A percentile compares a stretch with the other conserved stretches of the same genome.
phyloP scores from a whole-genome alignment of 768 basidiomycete genomes.

The Suillus paluster region DNA sequence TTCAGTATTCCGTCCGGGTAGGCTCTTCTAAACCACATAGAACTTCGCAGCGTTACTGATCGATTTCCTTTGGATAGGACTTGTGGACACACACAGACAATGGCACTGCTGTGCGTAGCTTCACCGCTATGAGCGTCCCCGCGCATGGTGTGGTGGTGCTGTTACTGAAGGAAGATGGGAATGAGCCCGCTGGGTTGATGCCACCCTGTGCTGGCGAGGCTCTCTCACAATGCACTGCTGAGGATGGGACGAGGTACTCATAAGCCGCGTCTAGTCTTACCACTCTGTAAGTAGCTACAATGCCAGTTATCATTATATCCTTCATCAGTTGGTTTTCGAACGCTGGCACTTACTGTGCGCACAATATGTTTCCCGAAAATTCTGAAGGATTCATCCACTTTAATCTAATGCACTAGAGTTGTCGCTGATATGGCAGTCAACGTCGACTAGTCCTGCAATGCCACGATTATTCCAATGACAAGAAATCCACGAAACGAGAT shows the following conservation, averaged over 20 bases:
- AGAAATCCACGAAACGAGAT: background rate
- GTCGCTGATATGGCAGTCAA: background rate
- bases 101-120: conserved; percentile 63
- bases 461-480: background rate
- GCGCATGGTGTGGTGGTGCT: conserved; percentile 70
- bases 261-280: background rate
- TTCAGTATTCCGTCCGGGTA: conserved; percentile 65
- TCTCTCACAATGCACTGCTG: conserved; percentile 55
- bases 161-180: conserved; percentile 65
- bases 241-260: conserved; percentile 55
- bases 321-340: background rate
- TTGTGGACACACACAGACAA: conserved; percentile 75
- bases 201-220: conserved; percentile 56
- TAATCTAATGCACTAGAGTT: background rate
- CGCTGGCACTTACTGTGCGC: background rate
- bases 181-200: conserved; percentile 62
- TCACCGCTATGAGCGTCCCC: conserved; percentile 51
- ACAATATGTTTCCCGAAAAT: background rate
- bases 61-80: conserved; percentile 45
- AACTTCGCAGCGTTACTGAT: background rate
- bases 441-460: background rate
- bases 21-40: conserved; percentile 21
- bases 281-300: background rate
- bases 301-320: background rate
- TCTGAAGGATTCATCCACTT: background rate